Evolutionary conservation across 73 alveolate genomes (phyloP), one percentile per base, ranked within the genome.

Genomic region (Paramecium octaurelia): DNA sequence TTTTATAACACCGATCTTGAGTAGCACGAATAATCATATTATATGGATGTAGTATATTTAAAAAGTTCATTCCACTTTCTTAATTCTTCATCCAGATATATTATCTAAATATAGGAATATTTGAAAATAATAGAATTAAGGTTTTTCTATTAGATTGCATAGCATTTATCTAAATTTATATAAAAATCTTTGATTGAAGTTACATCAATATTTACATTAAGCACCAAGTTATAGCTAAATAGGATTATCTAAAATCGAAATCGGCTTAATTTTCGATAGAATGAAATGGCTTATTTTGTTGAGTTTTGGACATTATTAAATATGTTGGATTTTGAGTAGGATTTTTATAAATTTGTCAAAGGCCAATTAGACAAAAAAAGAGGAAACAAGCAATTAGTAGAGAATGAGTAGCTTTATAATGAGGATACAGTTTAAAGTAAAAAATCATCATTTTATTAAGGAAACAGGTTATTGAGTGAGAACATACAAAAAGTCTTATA

Each of bases 281-380:
- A 4, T 12, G 1, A 16, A 12, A 48, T 12, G 5, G 59, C 8
- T 48, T 8, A 1, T 3, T 14, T 48, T 48, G 59, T 48, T 48
- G 59, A 48, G 5, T 12, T 12, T 48, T 12, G 14, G 69, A 48
- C 11, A 54, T 54, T 54, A 54, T 54, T 54, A 54, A 18, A 54
- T 54, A 54, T 54, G 69, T 54, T 54, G 31, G 31, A 54, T 80
- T 31, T 80, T 24, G 91, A 80, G 91, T 20, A 46, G 16, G 75
- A 48, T 42, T 80, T 80, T 43, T 80, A 80, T 80, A 42, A 40
- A 31, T 80, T 80, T 80, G 91, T 80, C 14, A n/a, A 48, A 42
- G 57, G 29, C 7, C 91, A 80, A 80, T 48, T 80, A 46, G 91
- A 80, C 12, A 80, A 23, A 14, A 80, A 48, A 12, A 10, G 50